Evolutionary conservation across 2,329 filamentous ascomycete genomes (phyloP).

Genomic region (Ophioceras dolichostomum): DNA sequence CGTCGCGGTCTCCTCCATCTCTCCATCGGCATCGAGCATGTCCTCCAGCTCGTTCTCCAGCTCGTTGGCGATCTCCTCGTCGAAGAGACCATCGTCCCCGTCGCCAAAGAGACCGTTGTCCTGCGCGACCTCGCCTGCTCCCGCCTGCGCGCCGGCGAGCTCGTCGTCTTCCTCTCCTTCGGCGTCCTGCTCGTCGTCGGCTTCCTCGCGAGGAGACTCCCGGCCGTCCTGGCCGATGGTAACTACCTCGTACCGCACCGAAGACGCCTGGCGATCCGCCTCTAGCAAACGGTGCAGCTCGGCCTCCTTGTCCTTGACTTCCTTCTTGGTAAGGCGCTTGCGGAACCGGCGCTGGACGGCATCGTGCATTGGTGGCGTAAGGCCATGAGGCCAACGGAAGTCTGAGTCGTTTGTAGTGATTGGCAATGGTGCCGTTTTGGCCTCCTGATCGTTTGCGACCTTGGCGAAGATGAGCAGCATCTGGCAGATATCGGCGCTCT

Average conservation of each 20-base stretch:
- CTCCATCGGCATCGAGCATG: constrained; percentile 1
- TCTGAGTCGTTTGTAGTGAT: constrained; percentile 50
- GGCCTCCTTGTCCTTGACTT: constrained; percentile 75
- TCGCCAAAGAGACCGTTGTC: too few relatives aligned
- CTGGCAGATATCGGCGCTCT: constrained; percentile 78
- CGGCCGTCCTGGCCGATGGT: constrained; percentile 27
- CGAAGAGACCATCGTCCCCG: constrained; percentile 15
- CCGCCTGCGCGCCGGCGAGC: constrained; percentile 40
- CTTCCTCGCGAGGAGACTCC: constrained; percentile 31
- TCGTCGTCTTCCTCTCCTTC: constrained; percentile 29
- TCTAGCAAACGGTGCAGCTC: constrained; percentile 63
- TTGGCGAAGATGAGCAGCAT: constrained; percentile 71
- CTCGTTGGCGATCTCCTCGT: too few relatives aligned
- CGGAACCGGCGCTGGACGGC: constrained; percentile 73
- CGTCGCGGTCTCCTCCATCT: constrained; percentile 38
- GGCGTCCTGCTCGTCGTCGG: constrained; percentile 42
- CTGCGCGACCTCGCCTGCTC: constrained; percentile 31
- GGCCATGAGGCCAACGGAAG: constrained; percentile 70
- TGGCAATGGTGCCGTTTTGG: constrained; percentile 55
- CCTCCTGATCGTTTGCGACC: constrained; percentile 55
- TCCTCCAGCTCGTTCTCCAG: constrained; percentile 33
- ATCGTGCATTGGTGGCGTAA: constrained; percentile 82
- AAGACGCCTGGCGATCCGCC: constrained; percentile 50
- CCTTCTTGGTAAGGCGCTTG: constrained; percentile 68
- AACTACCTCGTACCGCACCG: constrained; percentile 54